Percentiles rank a stretch among this genome's conserved stretches.
These are phyloP conservation scores for Gryganskiella cystojenkinii DNA, from an alignment of 192 early-diverging fungal genomes.

Conservation along the genomic window DNA sequence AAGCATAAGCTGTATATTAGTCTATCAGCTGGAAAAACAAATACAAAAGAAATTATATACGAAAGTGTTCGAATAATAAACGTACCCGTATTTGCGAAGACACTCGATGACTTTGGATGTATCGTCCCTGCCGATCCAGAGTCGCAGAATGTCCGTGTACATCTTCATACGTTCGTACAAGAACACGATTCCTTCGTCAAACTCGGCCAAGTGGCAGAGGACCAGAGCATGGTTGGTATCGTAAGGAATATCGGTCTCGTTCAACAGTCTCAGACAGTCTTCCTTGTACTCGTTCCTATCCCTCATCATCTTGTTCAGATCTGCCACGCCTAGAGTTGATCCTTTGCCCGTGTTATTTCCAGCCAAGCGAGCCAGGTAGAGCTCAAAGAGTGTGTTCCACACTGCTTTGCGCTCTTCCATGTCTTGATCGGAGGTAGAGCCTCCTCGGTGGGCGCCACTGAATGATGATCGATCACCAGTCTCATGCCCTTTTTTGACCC, in stretches of 20 bases:
- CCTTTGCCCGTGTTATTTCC: conserved; percentile 15
- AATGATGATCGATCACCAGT: conserved; percentile 38
- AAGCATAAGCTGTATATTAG: too few species aligned
- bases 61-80: background rate
- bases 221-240: conserved; percentile 95
- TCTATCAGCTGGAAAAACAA: too few species aligned
- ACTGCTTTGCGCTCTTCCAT: conserved; percentile 76
- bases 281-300: conserved; percentile 54
- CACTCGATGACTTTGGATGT: conserved; percentile 71
- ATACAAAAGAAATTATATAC: background rate
- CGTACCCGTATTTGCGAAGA: conserved; percentile 70
- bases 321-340: conserved; percentile 35
- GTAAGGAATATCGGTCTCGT: conserved; percentile 71
- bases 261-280: conserved; percentile 78
- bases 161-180: conserved; percentile 88
- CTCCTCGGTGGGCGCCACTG: conserved; percentile 20
- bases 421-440: conserved; percentile 40
- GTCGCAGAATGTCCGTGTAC: conserved; percentile 75
- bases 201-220: conserved; percentile 86
- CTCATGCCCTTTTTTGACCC: conserved; percentile 1
- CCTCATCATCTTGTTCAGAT: conserved; percentile 47
- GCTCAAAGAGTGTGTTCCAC: conserved; percentile 93
- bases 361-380: conserved; percentile 75
- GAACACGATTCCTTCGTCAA: conserved; percentile 87
- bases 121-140: conserved; percentile 79